A percentile compares a stretch with the other conserved stretches of the same genome.
phyloP scores from a whole-genome alignment of 2,329 filamentous ascomycete species.

The Dactylellina haptotyla region DNA sequence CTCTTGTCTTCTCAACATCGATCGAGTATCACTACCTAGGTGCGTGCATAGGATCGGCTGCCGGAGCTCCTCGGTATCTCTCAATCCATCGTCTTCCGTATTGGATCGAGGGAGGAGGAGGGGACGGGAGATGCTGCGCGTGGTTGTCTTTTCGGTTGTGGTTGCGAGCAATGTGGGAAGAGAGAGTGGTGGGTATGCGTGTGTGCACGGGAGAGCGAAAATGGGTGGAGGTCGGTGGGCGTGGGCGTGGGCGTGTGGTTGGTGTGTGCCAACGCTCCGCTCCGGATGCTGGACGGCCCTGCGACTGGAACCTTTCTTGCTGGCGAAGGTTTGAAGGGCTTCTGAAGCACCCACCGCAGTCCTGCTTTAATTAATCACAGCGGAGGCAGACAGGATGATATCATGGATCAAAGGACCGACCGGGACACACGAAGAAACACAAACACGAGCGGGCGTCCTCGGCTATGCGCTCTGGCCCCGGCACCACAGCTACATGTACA shows the following conservation, averaged over 20 bases:
- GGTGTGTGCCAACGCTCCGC: no score
- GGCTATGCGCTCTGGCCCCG: no score
- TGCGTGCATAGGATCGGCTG: constrained; percentile 31
- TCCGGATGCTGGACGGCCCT: no score
- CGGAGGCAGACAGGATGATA: no score
- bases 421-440: no score
- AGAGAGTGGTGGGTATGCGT: not conserved
- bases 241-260: not conserved
- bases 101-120: constrained; percentile 4
- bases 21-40: constrained; percentile 1
- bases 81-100: not conserved
- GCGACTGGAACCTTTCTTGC: no score
- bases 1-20: constrained; percentile 24
- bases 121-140: not conserved
- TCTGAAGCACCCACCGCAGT: not conserved
- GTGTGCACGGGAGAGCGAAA: not conserved
- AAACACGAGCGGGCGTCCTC: no score
- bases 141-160: not conserved
- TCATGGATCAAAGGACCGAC: constrained; percentile 19
- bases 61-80: constrained; percentile 32
- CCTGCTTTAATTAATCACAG: no score
- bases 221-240: no score
- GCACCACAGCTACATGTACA: no score
- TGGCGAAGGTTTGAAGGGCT: no score
- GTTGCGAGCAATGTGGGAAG: not conserved